Evolutionary conservation across 345 rosid genomes (phyloP), one percentile per base, ranked within the genome.

Genomic region (Cochlearia excelsa): DNA sequence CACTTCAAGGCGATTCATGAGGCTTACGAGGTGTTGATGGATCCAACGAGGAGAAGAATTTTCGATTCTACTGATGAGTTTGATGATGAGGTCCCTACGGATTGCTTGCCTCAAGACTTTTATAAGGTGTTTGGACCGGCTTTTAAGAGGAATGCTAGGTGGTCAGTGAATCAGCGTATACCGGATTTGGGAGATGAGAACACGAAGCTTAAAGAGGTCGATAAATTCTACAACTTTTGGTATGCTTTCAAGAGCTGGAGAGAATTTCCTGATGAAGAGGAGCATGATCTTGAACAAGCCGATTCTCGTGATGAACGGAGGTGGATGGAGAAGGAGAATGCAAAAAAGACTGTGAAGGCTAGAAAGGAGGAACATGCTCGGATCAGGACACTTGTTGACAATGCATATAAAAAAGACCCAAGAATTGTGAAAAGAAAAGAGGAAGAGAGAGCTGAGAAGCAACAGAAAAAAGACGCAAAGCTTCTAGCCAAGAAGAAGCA

Each of bases 321-420:
- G 72, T 94, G 99, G 99, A 90, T 94, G 96, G 99, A 94, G 81
- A 87, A 95, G 81, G 97, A 94, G 80, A 94, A 94, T 74, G 84
- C 86, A 2, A 90, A 83, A 64, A 82, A 80, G 4, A 57, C 97
- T 1, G 99, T 77, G 44, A 90, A 81, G 75, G 96, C 95, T 38
- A 81, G 97, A 63, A 94, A 86, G 77, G 96, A 94, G 77, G 99
- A 94, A 53, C 87, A 90, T 81, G 95, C 74, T 34, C 73, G 99
- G 23, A 66, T 94, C 16, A 87, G 96, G 10, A 48, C 81, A 9
- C 99, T 94, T 65, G 90, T 94, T 57, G 99, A 85, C 75, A 90
- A 86, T 76, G 96, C 99, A 0, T 87, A 94, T 67, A 84, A 71
- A 66, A 87, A 84, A 70, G 99, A 94, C 68, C 99, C 95, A 0